Evolutionary conservation across 805 yeast genomes (phyloP), one percentile per base, ranked within the genome.

Genomic region (Starmerella ratchasimensis): DNA sequence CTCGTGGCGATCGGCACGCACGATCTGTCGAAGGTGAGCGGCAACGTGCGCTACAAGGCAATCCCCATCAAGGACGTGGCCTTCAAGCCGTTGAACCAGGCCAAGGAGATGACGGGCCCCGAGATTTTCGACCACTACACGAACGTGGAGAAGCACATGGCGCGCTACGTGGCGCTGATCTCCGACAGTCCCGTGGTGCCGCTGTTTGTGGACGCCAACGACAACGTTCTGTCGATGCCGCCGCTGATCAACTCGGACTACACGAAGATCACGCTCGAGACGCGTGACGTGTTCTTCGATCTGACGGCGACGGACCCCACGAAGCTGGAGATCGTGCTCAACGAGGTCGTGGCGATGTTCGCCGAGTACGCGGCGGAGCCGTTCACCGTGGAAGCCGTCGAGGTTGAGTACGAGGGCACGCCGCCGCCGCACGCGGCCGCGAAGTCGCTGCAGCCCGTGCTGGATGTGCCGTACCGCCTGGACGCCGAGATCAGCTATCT

Each of bases 1-100:
- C 71, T 90, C 51, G 98, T 90, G 39, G 97, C 98, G 35, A 84
- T 88, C 70, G 99, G 99, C 53, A 90, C 99, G 37, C 99, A 90
- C 56, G 97, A 90, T 61, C 68, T 78, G 45, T 93, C 82, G 58
- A 72, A 79, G 33, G 63, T 88, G 48, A 58, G 70, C 28, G 80
- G 81, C 20, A 93, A 94, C 42, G 83, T 90, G 64, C 72, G 82
- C 38, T 90, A 83, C 65, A 82, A 78, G 56, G 96, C 90, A 30
- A 64, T 80, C 48, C 66, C 74, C 38, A 95, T 95, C 41, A 63
- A 69, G 48, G 84, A 80, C 31, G 67, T 90, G 58, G 67, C 71
- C 44, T 86, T 58, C 47, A 48, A 39, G 3, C 68, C 69, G 14
- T 54, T 64, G 34, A 64, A 63, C 51, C 67, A 64, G 53, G 45